Evolutionary conservation across 2,329 filamentous ascomycete species (phyloP).

Genomic region (Verticillium nubilum): DNA sequence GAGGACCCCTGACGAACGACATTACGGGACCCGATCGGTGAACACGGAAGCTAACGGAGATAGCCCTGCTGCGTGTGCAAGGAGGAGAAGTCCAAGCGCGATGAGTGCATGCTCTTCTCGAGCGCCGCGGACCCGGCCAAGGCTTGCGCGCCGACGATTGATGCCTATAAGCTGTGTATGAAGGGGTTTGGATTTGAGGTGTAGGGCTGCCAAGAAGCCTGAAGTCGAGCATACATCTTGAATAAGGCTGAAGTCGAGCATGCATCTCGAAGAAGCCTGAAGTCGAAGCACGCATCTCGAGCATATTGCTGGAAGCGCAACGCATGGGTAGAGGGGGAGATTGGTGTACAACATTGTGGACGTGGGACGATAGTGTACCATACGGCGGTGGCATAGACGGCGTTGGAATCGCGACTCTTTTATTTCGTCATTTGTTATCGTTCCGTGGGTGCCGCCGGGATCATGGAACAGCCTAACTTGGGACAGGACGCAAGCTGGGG

Average conservation of each 20-base stretch:
- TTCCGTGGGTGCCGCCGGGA: no score
- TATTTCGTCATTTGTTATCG: not conserved
- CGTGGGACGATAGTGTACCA: constrained; percentile 6
- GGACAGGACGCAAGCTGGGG: no score
- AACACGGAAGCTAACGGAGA: not conserved
- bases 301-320: no score
- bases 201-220: no score
- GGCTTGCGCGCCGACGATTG: constrained; percentile 78
- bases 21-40: no score
- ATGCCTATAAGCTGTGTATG: constrained; percentile 90
- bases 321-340: not conserved
- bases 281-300: no score
- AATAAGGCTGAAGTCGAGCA: no score
- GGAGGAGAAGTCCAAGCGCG: constrained; percentile 83
- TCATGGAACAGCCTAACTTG: no score
- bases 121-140: constrained; percentile 73
- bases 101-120: constrained; percentile 99
- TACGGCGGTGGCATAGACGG: constrained; percentile 8
- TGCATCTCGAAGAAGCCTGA: no score
- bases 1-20: no score
- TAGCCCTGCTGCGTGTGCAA: constrained; percentile 98
- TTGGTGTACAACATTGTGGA: constrained; percentile 8
- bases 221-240: no score
- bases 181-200: constrained; percentile 83
- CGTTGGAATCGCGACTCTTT: constrained; percentile 6